A percentile compares a stretch with the other conserved stretches of the same genome.
Conservation (phyloP, 2,329 filamentous ascomycete genomes). For the Microascus cirrosus region DNA sequence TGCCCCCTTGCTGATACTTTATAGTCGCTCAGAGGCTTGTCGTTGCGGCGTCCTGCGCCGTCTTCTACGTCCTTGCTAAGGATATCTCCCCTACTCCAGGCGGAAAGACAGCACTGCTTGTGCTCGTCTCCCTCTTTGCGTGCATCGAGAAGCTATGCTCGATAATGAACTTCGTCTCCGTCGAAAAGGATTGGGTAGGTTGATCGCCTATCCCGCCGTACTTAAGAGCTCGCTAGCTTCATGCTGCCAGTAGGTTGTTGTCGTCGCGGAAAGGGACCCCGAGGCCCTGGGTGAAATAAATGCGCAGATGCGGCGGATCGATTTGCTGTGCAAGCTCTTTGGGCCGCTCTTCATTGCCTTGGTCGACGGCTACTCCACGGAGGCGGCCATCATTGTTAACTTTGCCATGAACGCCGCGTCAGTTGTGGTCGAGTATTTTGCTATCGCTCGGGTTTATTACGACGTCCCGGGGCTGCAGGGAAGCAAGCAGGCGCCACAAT, state of each 20-base stretch:
- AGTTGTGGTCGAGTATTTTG: constrained; percentile 38
- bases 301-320: constrained; percentile 50
- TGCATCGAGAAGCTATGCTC: constrained; percentile 59
- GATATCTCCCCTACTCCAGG: too few species aligned
- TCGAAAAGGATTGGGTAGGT: constrained; percentile 60
- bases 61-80: constrained; percentile 26
- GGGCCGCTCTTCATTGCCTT: constrained; percentile 44
- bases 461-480: background rate
- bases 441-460: constrained; percentile 23
- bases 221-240: background rate
- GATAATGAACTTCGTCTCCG: constrained; percentile 53
- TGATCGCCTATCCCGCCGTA: background rate
- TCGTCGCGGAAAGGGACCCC: constrained; percentile 14
- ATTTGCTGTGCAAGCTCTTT: constrained; percentile 46
- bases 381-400: constrained; percentile 33
- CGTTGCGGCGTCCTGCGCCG: constrained; percentile 33
- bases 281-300: constrained; percentile 25
- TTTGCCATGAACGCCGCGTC: constrained; percentile 37
- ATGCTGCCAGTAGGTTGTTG: constrained; percentile 23
- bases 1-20: too few species aligned
- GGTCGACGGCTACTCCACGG: constrained; percentile 35
- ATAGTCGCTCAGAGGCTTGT: constrained; percentile 24
- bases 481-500: background rate
- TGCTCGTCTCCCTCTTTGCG: constrained; percentile 36
- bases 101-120: constrained; percentile 17